phyloP scores from a whole-genome alignment of 192 early-diverging fungal species.

The Coemansia biformis region DNA sequence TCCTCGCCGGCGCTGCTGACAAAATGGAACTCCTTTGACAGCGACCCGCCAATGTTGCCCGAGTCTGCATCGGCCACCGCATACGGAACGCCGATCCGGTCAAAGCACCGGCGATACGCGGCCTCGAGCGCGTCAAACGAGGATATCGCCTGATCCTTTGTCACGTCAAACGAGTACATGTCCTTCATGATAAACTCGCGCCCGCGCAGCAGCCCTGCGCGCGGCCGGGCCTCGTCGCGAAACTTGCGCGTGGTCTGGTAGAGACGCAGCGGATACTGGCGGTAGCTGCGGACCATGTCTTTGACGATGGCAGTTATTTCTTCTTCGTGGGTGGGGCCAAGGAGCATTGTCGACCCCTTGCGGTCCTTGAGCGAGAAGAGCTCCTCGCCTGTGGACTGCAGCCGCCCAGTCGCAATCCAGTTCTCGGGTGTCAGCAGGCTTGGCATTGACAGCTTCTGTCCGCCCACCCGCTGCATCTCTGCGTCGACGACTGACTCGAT shows the following conservation, averaged over 20 bases:
- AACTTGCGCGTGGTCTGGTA: slow-evolving; percentile 89
- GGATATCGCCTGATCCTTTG: slow-evolving; percentile 57
- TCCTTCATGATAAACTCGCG: slow-evolving; percentile 98
- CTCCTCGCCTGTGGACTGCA: slow-evolving; percentile 61
- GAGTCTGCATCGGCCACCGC: slow-evolving; percentile 85
- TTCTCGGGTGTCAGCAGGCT: slow-evolving; percentile 58
- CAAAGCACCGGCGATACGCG: slow-evolving; percentile 75
- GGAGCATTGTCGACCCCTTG: slow-evolving; percentile 58
- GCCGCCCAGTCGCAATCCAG: slow-evolving; percentile 79
- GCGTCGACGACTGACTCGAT: slow-evolving; percentile 74
- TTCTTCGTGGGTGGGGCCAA: slow-evolving; percentile 91
- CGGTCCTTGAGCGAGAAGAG: slow-evolving; percentile 80
- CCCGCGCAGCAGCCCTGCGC: slow-evolving; percentile 76
- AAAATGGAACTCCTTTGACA: slow-evolving; percentile 89
- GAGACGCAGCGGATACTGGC: slow-evolving; percentile 75
- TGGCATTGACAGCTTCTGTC: slow-evolving; percentile 71
- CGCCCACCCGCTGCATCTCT: slow-evolving; percentile 70
- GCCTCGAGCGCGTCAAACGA: slow-evolving; percentile 70
- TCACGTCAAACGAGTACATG: slow-evolving; percentile 82
- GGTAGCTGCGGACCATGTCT: slow-evolving; percentile 57
- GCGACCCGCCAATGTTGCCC: slow-evolving; percentile 83
- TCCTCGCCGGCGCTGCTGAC: slow-evolving; percentile 77
- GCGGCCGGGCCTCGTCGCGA: slow-evolving; percentile 77
- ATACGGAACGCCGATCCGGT: slow-evolving; percentile 72
- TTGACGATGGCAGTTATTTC: slow-evolving; percentile 77